Evolutionary conservation across 805 yeast species (phyloP).

Genomic region (Cyberlindnera saturnus): DNA sequence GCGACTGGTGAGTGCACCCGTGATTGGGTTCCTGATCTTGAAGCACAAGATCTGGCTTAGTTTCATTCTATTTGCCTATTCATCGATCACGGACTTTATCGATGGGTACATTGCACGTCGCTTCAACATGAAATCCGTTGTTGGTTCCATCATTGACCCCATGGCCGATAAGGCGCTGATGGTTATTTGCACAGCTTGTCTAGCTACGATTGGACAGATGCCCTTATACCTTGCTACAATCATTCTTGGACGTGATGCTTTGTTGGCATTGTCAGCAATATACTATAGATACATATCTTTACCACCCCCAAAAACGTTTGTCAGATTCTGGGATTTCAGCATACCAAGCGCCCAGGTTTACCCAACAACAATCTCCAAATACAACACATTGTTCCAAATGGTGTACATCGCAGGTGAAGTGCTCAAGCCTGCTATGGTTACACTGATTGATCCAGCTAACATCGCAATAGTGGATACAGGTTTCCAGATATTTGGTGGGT

Average conservation of each 20-base stretch:
- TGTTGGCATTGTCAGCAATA: slow-evolving; percentile 66
- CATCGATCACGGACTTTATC: slow-evolving; percentile 84
- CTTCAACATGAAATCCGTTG: slow-evolving; percentile 67
- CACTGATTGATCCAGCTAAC: slow-evolving; percentile 27
- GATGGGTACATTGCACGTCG: slow-evolving; percentile 90
- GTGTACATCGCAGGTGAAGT: slow-evolving; percentile 66
- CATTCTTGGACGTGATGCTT: slow-evolving; percentile 79
- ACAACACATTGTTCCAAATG: slow-evolving; percentile 93
- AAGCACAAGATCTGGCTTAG: slow-evolving; percentile 61
- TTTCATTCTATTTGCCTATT: slow-evolving; percentile 67
- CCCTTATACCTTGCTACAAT: slow-evolving; percentile 63
- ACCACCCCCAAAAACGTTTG: slow-evolving; percentile 69
- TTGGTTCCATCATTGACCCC: slow-evolving; percentile 92
- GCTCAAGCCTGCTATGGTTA: slow-evolving; percentile 42
- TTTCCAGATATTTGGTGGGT: slow-evolving; percentile 38
- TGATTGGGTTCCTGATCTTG: slow-evolving; percentile 73
- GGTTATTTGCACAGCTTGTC: slow-evolving; percentile 76
- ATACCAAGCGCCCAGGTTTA: slow-evolving; percentile 80
- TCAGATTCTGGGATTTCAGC: slow-evolving; percentile 71
- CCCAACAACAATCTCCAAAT: slow-evolving; percentile 81
- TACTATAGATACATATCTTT: slow-evolving; percentile 67
- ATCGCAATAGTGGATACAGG: slow-evolving; percentile 19
- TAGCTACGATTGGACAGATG: slow-evolving; percentile 61
- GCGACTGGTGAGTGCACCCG: slow-evolving; percentile 76
- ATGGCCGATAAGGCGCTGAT: slow-evolving; percentile 89